These are phyloP conservation scores for Chaetomiaceae sp. DNA, from an alignment of 2,329 filamentous ascomycete species.

Conservation along the genomic window DNA sequence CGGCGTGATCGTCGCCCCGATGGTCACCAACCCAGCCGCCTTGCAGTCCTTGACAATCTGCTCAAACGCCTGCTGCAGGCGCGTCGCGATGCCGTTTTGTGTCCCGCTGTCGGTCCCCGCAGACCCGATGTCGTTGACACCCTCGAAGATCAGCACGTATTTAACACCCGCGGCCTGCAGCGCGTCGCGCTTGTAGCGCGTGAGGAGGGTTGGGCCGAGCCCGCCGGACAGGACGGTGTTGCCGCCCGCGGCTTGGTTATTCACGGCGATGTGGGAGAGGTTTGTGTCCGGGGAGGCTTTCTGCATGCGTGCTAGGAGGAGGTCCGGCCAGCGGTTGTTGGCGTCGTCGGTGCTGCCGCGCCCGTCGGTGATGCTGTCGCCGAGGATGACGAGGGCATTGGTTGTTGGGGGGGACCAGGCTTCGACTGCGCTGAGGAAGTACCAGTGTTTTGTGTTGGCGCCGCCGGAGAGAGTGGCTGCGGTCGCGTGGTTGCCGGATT, in stretches of 20 bases:
- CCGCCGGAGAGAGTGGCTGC: constrained; percentile 41
- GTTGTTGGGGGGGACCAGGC: constrained; percentile 43
- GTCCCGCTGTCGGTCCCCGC: constrained; percentile 40
- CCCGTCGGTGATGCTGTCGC: constrained; percentile 65
- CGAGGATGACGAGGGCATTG: constrained; percentile 50
- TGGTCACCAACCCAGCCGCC: constrained; percentile 49
- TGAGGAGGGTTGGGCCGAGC: constrained; percentile 56
- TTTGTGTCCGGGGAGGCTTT: too few relatives aligned
- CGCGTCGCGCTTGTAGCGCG: constrained; percentile 60
- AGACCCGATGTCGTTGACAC: constrained; percentile 63
- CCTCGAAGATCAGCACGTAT: constrained; percentile 63
- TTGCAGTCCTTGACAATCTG: constrained; percentile 54
- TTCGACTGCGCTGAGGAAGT: constrained; percentile 57
- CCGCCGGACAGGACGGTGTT: constrained; percentile 60
- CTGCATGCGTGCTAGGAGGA: constrained; percentile 49
- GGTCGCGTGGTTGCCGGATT: constrained; percentile 51
- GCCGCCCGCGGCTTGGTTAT: constrained; percentile 65
- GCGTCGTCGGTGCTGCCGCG: constrained; percentile 55
- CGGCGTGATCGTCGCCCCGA: constrained; percentile 62
- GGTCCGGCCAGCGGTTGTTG: constrained; percentile 59
- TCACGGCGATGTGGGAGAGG: constrained; percentile 48
- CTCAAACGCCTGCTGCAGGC: constrained; percentile 52
- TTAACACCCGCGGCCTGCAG: constrained; percentile 51
- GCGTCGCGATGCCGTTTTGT: constrained; percentile 46
- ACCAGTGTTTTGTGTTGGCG: constrained; percentile 41